Percentiles rank a stretch among this genome's conserved stretches.
Evolutionary conservation across 192 early-diverging fungal genomes (phyloP).

Genomic region (Lunasporangiospora selenospora): DNA sequence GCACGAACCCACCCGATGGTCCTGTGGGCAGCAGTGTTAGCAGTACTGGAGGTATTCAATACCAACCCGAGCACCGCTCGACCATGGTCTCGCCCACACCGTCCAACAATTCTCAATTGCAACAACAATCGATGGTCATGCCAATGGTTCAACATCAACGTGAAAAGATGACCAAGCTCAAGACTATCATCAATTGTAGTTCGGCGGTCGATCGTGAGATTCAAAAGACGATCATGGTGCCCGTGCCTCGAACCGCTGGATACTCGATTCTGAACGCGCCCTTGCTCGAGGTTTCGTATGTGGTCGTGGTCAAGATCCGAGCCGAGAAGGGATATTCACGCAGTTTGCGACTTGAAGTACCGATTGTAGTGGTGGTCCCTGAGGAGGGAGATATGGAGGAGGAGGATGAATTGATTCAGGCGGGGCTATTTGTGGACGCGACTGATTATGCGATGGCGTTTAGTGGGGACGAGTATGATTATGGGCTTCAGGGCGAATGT

Average conservation of each 20-base stretch:
- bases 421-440: not conserved
- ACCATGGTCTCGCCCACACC: slow-evolving; percentile 17
- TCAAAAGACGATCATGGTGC: slow-evolving; percentile 42
- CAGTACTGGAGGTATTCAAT: not conserved
- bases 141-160: slow-evolving; percentile 42
- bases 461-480: slow-evolving; percentile 37
- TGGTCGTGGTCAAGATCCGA: slow-evolving; percentile 45
- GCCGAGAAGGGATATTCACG: slow-evolving; percentile 28
- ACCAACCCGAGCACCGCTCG: slow-evolving; percentile 11
- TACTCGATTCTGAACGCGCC: slow-evolving; percentile 46
- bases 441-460: slow-evolving; percentile 18
- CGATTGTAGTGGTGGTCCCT: slow-evolving; percentile 34
- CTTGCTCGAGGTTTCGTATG: slow-evolving; percentile 37
- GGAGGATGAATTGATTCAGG: slow-evolving; percentile 18
- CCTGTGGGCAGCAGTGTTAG: not conserved
- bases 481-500: slow-evolving; percentile 39
- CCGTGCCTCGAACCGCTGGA: slow-evolving; percentile 15
- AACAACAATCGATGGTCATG: too few species aligned
- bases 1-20: slow-evolving; percentile 4
- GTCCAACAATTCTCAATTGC: not conserved
- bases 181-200: slow-evolving; percentile 34
- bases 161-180: slow-evolving; percentile 37
- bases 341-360: slow-evolving; percentile 14
- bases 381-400: slow-evolving; percentile 38
- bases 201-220: slow-evolving; percentile 42